A percentile compares a stretch with the other conserved stretches of the same genome.
Evolutionary conservation across 2,329 filamentous ascomycete species (phyloP).

Genomic region (Colletotrichum liriopes): DNA sequence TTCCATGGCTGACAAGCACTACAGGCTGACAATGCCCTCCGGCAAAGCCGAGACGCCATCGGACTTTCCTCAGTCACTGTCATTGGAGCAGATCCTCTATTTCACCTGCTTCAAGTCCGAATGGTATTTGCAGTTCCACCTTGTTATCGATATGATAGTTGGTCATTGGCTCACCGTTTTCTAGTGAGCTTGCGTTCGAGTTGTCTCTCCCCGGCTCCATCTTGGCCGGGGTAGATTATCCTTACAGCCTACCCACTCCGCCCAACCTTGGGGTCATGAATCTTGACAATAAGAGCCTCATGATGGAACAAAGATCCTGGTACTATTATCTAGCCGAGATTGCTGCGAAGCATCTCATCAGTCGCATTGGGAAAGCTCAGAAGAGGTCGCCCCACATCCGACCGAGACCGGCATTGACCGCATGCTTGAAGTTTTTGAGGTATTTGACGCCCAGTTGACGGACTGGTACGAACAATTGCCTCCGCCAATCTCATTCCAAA

Average conservation of each 20-base stretch:
- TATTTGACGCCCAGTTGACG: conserved; percentile 37
- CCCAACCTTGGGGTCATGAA: conserved; percentile 23
- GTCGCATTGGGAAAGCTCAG: conserved; percentile 30
- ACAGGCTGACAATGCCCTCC: conserved; percentile 17
- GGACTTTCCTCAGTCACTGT: conserved; percentile 18
- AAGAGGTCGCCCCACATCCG: conserved; percentile 17
- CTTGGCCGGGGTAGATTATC: conserved; percentile 32
- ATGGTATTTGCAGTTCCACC: not conserved
- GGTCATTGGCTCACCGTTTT: not conserved
- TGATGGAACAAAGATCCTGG: conserved; percentile 40
- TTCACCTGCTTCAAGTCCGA: conserved; percentile 43
- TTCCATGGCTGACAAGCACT: not conserved
- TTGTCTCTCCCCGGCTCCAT: conserved; percentile 36
- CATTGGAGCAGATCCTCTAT: conserved; percentile 37
- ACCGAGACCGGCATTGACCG: conserved; percentile 38
- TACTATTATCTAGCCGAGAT: conserved; percentile 43
- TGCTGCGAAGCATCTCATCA: conserved; percentile 34
- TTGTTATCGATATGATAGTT: not conserved
- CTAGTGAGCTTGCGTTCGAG: conserved; percentile 36
- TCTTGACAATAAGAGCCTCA: conserved; percentile 29
- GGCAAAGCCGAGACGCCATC: conserved; percentile 27
- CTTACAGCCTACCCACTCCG: conserved; percentile 32
- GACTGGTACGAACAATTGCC: conserved; percentile 40
- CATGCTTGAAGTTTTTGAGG: conserved; percentile 40
- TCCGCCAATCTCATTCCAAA: conserved; percentile 29